Evolutionary conservation across 805 yeast species (phyloP).

Genomic region (Kuraishia borneana): DNA sequence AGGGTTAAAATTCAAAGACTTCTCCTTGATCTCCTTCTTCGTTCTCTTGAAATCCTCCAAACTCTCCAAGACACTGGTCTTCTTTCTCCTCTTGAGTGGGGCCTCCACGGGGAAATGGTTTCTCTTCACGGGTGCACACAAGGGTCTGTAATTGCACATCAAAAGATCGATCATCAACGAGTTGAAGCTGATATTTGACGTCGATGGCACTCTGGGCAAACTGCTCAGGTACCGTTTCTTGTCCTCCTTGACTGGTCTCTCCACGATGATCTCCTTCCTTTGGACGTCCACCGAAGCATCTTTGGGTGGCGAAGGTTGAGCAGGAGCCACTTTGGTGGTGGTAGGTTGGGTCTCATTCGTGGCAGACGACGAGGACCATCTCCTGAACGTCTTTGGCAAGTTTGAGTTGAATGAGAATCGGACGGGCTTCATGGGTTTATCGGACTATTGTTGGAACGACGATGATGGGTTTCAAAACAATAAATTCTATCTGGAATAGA

Average conservation of each 20-base stretch:
- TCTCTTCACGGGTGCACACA: constrained; percentile 10
- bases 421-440: no score
- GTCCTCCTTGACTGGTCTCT: constrained; percentile 4
- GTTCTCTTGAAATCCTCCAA: constrained; percentile 13
- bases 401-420: no score
- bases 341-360: no score
- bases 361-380: no score
- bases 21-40: constrained; percentile 6
- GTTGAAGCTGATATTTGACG: constrained; percentile 17
- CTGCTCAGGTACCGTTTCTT: constrained; percentile 14
- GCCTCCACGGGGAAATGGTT: constrained; percentile 1
- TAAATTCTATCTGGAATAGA: no score
- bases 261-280: no score
- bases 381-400: no score
- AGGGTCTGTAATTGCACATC: constrained; percentile 16
- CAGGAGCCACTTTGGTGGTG: no score
- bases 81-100: constrained; percentile 1
- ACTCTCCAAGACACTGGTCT: constrained; percentile 15
- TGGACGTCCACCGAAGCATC: no score
- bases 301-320: no score
- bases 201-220: constrained; percentile 20
- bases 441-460: no score
- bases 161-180: constrained; percentile 17
- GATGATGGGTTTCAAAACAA: no score
- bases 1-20: constrained; percentile 14